Conservation (phyloP, 768 basidiomycete species). For the Epithele typhae region DNA sequence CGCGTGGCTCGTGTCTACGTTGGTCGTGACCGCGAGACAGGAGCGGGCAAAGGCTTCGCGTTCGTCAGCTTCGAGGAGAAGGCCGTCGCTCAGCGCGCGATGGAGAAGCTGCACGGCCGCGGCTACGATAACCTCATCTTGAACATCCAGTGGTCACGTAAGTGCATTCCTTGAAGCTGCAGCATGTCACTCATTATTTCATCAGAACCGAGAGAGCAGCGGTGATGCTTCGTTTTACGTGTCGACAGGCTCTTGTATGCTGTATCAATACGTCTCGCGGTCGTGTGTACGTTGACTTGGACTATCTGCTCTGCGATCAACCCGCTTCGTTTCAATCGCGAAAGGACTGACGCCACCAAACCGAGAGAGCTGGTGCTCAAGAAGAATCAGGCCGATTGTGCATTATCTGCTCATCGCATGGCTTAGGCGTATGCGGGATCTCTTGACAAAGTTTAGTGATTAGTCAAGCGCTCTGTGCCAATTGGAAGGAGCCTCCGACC, state of each 20-base stretch:
- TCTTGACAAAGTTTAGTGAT: too few species aligned
- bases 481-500: too few species aligned
- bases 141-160: slow-evolving; percentile 62
- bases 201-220: slow-evolving; percentile 37
- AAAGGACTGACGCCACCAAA: too few species aligned
- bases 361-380: too few species aligned
- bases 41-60: slow-evolving; percentile 93
- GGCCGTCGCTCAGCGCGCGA: slow-evolving; percentile 76
- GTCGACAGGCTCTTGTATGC: slow-evolving; percentile 8
- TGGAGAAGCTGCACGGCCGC: slow-evolving; percentile 87
- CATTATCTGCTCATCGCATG: too few species aligned
- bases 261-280: slow-evolving; percentile 5
- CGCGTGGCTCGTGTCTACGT: slow-evolving; percentile 88
- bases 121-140: slow-evolving; percentile 92
- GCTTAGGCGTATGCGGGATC: too few species aligned
- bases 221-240: slow-evolving; percentile 14
- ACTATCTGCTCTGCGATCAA: too few species aligned
- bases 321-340: too few species aligned
- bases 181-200: background rate
- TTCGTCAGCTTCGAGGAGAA: slow-evolving; percentile 94
- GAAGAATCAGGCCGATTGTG: too few species aligned
- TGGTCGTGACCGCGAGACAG: slow-evolving; percentile 91
- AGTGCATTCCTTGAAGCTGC: background rate
- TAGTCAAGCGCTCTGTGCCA: too few species aligned
- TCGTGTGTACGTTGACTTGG: background rate